Base-by-base conservation (phyloP, 176 grass and related monocot species). In the Chrysopogon serrulatus region DNA sequence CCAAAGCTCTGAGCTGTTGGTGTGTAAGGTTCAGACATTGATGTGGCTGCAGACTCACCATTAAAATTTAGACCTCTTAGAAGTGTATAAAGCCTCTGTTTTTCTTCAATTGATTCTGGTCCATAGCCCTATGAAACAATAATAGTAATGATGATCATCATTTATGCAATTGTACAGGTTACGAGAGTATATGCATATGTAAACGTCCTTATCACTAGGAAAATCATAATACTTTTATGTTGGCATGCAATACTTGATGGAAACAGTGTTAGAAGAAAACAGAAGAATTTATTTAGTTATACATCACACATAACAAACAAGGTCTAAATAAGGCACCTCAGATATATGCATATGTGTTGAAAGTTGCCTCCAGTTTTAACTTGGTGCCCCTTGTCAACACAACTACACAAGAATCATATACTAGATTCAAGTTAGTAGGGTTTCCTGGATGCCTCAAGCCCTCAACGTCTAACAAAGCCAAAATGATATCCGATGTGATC, bases 1-100 rank as follows among this genome's bases (percentile, higher is more conserved):
- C 91, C 91, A 70, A 94, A 87, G 87, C 84, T 91, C 74, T 93
- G 88, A 83, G 89, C 49, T 3, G 90, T 92, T 82, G 90, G 91
- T 18, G 90, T 85, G 39, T 89, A 99, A 26, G 90, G 74, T 60
- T 96, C 97, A 65, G 97, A 92, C 49, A 89, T 81, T 57, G 82
- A 87, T 78, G 76, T 51, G n/a, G 83, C 39, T 34, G 35, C 77
- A 61, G 97, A 89, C 43, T 96, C 93, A 45, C 91, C 88, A 2
- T 94, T 96, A 44, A 99, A 94, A 71, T 99, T 99, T 67, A 99
- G 82, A 68, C 84, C 96, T 81, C 97, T 93, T 31, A 99, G 77
- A 37, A 99, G 93, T 40, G 85, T 88, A 88, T 84, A 91, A 41
- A 99, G 86, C 33, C 92, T 96, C 69, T 99, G 97, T 77, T 96